Evolutionary conservation across 371 early-diverging fungal species (phyloP), one percentile per base, ranked within the genome.

Genomic region (Haplosporangium sp.): DNA sequence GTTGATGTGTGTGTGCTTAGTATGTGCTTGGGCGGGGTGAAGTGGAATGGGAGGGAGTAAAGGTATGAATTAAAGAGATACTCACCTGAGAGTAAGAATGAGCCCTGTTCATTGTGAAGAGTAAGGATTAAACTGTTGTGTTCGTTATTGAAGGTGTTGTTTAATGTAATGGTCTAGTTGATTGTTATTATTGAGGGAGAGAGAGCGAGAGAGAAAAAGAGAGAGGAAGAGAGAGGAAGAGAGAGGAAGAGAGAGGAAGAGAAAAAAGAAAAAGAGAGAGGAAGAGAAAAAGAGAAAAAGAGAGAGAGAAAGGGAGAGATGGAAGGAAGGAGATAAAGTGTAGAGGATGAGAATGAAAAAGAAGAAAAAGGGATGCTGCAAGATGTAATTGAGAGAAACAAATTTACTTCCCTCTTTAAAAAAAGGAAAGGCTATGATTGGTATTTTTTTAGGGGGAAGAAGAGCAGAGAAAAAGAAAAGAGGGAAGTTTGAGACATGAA

Each of bases 41-140:
- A 27, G 27, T 27, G 27, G 27, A 27, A 27, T 27, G 27, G 27
- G 27, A 27, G 27, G 27, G 27, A 27, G 27, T 27, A 27, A 27
- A 27, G 27, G 0, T 27, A 27, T 27, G 27, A 27, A 27, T 27
- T 27, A 27, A 1, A 27, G 27, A 27, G 27, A 27, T 27, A 27
- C 76, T 71, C 71, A 76, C 76, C 76, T 76, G 76, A 71, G 76
- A 67, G 27, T 76, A 76, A 0, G 76, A 67, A 53, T 76, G 76
- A 76, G 76, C 76, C 76, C 76, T 66, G 67, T 62, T 66, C 76
- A 76, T 76, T 53, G 53, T 61, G 69, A n/a, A 53, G 17, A 13
- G 17, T 11, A 50, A 50, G 19, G 19, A 50, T 42, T 42, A 42
- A 42, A 27, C 27, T 27, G 27, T 27, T 27, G 27, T 27, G 27